Base-by-base conservation (phyloP, 768 basidiomycete species). In the Lentinus brumalis region DNA sequence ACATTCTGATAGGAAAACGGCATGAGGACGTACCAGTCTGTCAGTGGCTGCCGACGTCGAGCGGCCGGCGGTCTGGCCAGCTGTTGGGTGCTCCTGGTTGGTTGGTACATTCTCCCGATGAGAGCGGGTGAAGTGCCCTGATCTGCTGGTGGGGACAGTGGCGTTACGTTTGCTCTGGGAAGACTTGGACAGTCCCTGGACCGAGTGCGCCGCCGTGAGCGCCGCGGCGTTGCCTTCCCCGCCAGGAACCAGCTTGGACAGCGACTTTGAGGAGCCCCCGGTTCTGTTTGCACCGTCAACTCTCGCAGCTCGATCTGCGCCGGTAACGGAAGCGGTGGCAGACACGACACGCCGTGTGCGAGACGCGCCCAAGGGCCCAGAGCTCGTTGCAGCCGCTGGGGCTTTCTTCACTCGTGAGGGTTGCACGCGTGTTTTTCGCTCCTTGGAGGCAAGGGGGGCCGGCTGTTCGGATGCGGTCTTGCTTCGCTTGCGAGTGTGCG, bases 401-500 rank as follows among this genome's bases (percentile, higher is more conserved):
- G 59, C 47, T 46, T 65, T 66, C 56, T 60, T 66, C 44, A 59
- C 53, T 39, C 63, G 62, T 29, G 65, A 66, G 21, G 68, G 59
- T 38, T 56, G 65, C 29, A 67, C 38, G 62, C 42, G 45, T 61
- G 56, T 39, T 57, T 67, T 38, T 31, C 3, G 31, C 54, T 44
- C 42, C 54, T 59, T 9, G 61, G 21, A 60, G 63, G 44, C 47
- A 40, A 49, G 44, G 9, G 57, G 62, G 45, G 51, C 58, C 55
- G 63, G 56, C 11, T 31, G 53, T 59, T 47, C 54, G 57, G 62
- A 52, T 53, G 51, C 56, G 52, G 44, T 66, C 65, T 74, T 77
- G 39, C 72, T 72, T 66, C 70, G 76, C 60, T 78, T 77, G 52
- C 65, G 69, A 21, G 59, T 67, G 45, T 38, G 67, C 12, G 50